Evolutionary conservation across 148 eudicot species (phyloP).

Genomic region (Talinum fruticosum): DNA sequence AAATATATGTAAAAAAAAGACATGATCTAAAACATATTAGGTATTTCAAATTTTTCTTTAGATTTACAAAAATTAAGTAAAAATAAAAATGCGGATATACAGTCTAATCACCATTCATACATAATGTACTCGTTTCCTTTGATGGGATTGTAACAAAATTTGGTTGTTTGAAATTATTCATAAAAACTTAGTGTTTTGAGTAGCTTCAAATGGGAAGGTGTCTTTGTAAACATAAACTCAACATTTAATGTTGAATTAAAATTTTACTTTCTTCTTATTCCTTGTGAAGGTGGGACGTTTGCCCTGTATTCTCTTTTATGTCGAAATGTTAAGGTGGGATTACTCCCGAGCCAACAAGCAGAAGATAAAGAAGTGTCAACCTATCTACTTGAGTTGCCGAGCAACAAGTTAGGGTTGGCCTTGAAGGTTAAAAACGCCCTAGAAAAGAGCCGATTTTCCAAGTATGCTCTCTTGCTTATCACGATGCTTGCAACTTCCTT

Average conservation of each 20-base stretch:
- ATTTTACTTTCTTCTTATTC: not conserved
- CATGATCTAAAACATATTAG: too few species aligned
- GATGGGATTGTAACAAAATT: too few species aligned
- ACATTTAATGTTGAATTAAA: not conserved
- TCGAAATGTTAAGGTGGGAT: slow-evolving; percentile 38
- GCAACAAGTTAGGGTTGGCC: slow-evolving; percentile 15
- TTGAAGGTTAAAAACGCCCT: slow-evolving; percentile 29
- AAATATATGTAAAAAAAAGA: too few species aligned
- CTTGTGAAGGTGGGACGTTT: slow-evolving; percentile 43
- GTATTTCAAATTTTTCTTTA: too few species aligned
- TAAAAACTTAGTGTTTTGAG: too few species aligned
- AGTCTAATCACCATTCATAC: too few species aligned
- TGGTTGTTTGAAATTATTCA: too few species aligned
- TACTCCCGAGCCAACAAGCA: slow-evolving; percentile 36
- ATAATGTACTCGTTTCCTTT: too few species aligned
- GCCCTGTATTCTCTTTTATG: slow-evolving; percentile 49
- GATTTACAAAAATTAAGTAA: too few species aligned
- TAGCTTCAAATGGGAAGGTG: too few species aligned
- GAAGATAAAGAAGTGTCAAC: slow-evolving; percentile 44
- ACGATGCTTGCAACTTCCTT: slow-evolving; percentile 44
- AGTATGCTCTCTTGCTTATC: slow-evolving; percentile 31
- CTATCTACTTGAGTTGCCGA: slow-evolving; percentile 25
- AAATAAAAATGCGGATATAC: too few species aligned
- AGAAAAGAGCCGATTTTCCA: slow-evolving; percentile 30
- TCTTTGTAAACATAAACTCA: too few species aligned